Percentiles rank a stretch among this genome's conserved stretches.
Conservation (phyloP, 305 asterid genomes). For the Stenogyne calaminthoides region DNA sequence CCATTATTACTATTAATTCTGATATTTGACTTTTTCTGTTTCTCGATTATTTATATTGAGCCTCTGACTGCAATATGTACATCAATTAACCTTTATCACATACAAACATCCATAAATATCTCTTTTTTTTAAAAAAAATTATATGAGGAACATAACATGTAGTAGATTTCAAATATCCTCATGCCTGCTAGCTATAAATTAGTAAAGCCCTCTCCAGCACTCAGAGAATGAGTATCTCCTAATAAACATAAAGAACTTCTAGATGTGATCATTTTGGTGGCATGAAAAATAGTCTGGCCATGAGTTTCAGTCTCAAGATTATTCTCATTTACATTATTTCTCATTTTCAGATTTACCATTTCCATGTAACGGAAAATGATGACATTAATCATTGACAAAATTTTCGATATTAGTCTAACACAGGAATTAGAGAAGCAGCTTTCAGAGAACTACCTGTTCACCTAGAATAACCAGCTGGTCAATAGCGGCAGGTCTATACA, state of each 20-base stretch:
- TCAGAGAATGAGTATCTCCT: not conserved
- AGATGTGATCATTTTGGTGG: not conserved
- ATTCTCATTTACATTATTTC: conserved; percentile 15
- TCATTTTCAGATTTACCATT: conserved; percentile 10
- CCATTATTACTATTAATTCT: conserved; percentile 4
- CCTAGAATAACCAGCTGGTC: conserved; percentile 95
- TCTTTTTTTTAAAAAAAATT: not conserved
- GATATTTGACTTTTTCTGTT: not conserved
- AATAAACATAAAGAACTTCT: not conserved
- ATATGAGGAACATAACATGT: not conserved
- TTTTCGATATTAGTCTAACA: not conserved
- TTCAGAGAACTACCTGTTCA: conserved; percentile 64
- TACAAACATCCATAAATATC: not conserved
- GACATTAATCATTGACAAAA: not conserved
- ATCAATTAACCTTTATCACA: conserved; percentile 8
- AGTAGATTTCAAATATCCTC: not conserved
- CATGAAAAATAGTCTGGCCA: not conserved
- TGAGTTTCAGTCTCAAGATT: not conserved
- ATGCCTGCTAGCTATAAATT: not conserved
- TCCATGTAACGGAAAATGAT: not conserved
- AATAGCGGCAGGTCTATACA: conserved; percentile 98
- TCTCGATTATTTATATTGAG: not conserved
- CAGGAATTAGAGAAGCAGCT: conserved; percentile 20
- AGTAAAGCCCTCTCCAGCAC: conserved; percentile 1
- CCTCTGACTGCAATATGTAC: conserved; percentile 9